A percentile compares a stretch with the other conserved stretches of the same genome.
phyloP scores from a whole-genome alignment of 129 eudicot genomes.

The Helianthus tuberosus region DNA sequence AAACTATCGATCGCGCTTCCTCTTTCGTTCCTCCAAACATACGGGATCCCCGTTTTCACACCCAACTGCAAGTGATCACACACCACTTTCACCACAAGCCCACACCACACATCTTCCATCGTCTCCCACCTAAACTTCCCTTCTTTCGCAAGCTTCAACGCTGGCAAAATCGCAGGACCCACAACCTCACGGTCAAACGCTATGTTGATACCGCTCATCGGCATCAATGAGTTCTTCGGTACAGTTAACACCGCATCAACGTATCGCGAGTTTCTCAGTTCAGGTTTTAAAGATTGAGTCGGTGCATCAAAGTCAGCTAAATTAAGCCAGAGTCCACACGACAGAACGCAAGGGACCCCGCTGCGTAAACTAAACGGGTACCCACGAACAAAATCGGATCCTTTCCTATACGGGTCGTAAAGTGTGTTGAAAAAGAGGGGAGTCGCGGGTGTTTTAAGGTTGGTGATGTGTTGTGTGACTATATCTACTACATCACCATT shows the following conservation, averaged over 20 bases:
- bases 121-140: constrained; percentile 95
- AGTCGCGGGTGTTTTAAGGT: constrained; percentile 88
- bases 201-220: constrained; percentile 89
- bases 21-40: constrained; percentile 91
- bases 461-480: constrained; percentile 72
- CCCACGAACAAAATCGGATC: constrained; percentile 96
- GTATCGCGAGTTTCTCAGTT: constrained; percentile 58
- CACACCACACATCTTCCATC: constrained; percentile 86
- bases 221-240: constrained; percentile 70
- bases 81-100: constrained; percentile 74
- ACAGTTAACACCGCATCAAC: constrained; percentile 95
- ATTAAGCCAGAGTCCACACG: constrained; percentile 97
- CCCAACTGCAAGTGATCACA: constrained; percentile 82
- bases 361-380: constrained; percentile 91
- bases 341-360: constrained; percentile 78
- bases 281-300: constrained; percentile 88
- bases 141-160: constrained; percentile 70
- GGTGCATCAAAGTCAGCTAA: constrained; percentile 97
- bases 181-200: constrained; percentile 71
- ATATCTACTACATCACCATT: constrained; percentile 64
- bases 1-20: constrained; percentile 80
- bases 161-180: constrained; percentile 85
- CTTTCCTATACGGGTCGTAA: constrained; percentile 86
- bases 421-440: constrained; percentile 96
- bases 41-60: constrained; percentile 89